These are phyloP conservation scores for Grigorovia humatica DNA, from an alignment of 805 yeast genomes.

Conservation along the genomic window DNA sequence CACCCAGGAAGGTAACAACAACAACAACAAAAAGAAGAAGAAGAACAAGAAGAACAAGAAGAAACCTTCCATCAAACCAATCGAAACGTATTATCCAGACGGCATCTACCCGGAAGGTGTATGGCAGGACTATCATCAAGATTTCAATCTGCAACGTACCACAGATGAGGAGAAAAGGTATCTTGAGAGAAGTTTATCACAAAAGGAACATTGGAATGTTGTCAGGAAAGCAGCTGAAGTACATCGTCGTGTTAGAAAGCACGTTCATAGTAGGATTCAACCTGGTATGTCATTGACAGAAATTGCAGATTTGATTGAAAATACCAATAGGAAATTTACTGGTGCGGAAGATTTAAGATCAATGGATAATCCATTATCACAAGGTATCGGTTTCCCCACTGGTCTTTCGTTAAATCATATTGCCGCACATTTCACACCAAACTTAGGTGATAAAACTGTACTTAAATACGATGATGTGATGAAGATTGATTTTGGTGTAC, in stretches of 20 bases:
- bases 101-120: conserved; percentile 79
- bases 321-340: conserved; percentile 65
- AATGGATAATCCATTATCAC: conserved; percentile 32
- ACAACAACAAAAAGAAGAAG: conserved; percentile 33
- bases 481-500: conserved; percentile 96
- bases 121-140: conserved; percentile 64
- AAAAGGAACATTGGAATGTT: conserved; percentile 62
- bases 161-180: conserved; percentile 83
- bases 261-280: conserved; percentile 60
- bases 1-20: too few relatives aligned
- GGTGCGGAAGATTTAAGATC: conserved; percentile 50
- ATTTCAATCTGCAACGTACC: conserved; percentile 56
- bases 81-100: conserved; percentile 58
- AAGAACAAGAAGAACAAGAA: conserved; percentile 52
- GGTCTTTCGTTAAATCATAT: conserved; percentile 87
- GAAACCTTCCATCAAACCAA: conserved; percentile 46
- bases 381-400: conserved; percentile 98
- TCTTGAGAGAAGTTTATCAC: conserved; percentile 46
- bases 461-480: conserved; percentile 81
- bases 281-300: conserved; percentile 92
- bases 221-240: conserved; percentile 94
- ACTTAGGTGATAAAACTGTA: conserved; percentile 81
- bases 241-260: conserved; percentile 81
- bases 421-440: conserved; percentile 98
- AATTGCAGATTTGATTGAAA: conserved; percentile 81